Evolutionary conservation across 352 stramenopile species (phyloP).

Genomic region (Globisporangium spinosum): DNA sequence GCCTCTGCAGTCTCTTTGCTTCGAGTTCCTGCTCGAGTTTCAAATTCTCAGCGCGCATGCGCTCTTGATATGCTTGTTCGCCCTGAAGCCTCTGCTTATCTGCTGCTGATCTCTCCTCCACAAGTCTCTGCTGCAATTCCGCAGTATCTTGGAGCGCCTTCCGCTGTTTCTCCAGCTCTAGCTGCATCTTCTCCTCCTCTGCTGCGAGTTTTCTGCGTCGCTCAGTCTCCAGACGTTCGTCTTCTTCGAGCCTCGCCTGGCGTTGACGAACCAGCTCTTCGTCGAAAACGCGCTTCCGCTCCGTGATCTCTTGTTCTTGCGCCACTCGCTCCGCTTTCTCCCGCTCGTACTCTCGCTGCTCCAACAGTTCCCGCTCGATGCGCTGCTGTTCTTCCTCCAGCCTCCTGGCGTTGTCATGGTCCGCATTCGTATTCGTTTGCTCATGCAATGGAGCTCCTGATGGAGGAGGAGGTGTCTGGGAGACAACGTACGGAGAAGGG

Average conservation of each 20-base stretch:
- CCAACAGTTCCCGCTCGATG: conserved; percentile 41
- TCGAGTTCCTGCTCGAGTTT: conserved; percentile 24
- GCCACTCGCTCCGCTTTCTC: conserved; percentile 35
- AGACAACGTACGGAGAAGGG: neutral
- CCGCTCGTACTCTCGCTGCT: conserved; percentile 47
- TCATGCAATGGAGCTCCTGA: neutral
- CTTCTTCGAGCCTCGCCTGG: conserved; percentile 32
- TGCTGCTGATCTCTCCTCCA: conserved; percentile 12
- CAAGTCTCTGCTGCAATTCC: conserved; percentile 27
- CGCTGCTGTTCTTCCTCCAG: conserved; percentile 37
- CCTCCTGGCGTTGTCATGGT: conserved; percentile 10
- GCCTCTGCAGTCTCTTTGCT: conserved; percentile 9
- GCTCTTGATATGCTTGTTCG: conserved; percentile 23
- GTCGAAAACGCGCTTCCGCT: conserved; percentile 38
- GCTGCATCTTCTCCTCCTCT: conserved; percentile 32
- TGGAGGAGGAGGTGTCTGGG: neutral
- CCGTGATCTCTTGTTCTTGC: conserved; percentile 34
- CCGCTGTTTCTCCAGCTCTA: conserved; percentile 32
- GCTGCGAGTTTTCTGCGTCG: conserved; percentile 25
- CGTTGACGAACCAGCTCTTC: conserved; percentile 38
- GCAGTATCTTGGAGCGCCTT: conserved; percentile 29
- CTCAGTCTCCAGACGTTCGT: conserved; percentile 28
- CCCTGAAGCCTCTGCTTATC: conserved; percentile 7
- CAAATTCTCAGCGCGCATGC: conserved; percentile 16
- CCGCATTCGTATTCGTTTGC: neutral